Conservation (phyloP, 2,329 filamentous ascomycete genomes). For the Elsinoe australis region DNA sequence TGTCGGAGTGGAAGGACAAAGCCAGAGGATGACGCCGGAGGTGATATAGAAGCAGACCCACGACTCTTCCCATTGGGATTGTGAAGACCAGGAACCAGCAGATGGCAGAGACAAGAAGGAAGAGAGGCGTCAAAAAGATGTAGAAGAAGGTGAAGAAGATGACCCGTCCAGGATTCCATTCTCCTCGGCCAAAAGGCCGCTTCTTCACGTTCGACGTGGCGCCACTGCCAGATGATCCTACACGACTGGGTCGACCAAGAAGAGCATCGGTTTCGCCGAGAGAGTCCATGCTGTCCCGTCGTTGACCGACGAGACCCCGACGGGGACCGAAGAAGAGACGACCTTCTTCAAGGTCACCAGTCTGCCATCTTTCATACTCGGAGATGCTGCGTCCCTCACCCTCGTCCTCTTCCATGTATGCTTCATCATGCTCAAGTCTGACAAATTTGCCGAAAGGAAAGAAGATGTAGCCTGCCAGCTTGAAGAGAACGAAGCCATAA, state of each 20-base stretch:
- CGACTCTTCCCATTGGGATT: slow-evolving; percentile 97
- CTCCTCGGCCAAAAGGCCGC: slow-evolving; percentile 83
- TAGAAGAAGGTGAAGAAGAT: slow-evolving; percentile 98
- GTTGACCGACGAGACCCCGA: slow-evolving; percentile 75
- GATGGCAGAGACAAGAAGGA: slow-evolving; percentile 76
- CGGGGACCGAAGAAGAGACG: slow-evolving; percentile 89
- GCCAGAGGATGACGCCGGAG: slow-evolving; percentile 86
- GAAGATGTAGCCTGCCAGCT: slow-evolving; percentile 76
- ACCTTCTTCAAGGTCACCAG: slow-evolving; percentile 89
- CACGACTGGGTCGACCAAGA: slow-evolving; percentile 58
- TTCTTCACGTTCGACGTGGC: slow-evolving; percentile 52
- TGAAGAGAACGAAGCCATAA: slow-evolving; percentile 79
- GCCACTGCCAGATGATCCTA: slow-evolving; percentile 11
- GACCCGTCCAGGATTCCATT: slow-evolving; percentile 91
- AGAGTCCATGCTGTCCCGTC: slow-evolving; percentile 82
- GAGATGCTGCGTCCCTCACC: slow-evolving; percentile 95
- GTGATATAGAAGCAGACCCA: slow-evolving; percentile 81
- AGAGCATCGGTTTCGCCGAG: slow-evolving; percentile 83
- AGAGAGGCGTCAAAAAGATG: slow-evolving; percentile 74
- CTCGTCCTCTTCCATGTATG: slow-evolving; percentile 87
- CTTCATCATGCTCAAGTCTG: slow-evolving; percentile 84
- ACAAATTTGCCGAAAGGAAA: slow-evolving; percentile 98
- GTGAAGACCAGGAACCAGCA: slow-evolving; percentile 97
- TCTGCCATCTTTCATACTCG: slow-evolving; percentile 99
- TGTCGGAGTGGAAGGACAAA: slow-evolving; percentile 84